Evolutionary conservation across 306 rosid species (phyloP), one percentile per base, ranked within the genome.

Genomic region (Vicia faba): DNA sequence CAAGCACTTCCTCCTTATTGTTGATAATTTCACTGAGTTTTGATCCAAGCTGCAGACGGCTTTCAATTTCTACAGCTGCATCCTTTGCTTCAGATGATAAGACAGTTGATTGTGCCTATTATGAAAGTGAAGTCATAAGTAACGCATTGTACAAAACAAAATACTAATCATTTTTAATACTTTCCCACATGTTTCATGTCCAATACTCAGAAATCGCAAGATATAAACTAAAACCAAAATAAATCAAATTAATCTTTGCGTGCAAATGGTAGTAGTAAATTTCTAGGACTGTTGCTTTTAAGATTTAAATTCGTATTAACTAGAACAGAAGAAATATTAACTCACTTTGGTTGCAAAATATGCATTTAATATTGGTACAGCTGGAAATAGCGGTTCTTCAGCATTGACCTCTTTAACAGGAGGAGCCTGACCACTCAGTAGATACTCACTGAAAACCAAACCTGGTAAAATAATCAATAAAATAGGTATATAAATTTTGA

Each of bases 401-500:
- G 83, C 86, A 64, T 92, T 92, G 79, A 92, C 98, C 53, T 84
- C 93, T 80, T 86, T 87, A 61, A 84, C 77, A 23, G 96, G 79
- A 83, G 98, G 96, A 15, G 87, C 93, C 74, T 87, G 91, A 64
- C 98, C 98, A 61, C 91, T 89, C 25, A 87, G 79, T 25, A 92
- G 91, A 83, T 87, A 92, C 71, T 92, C 98, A 33, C 98, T 87
- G 74, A 92, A 92, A 68, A 92, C 87, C 73, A 92, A 83, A 86
- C 96, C 96, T 92, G 91, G 72, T 53, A 26, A 78, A 80, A 48
- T 29, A 79, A 78, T 71, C 53, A 72, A 55, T 54, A 25, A 54
- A 46, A 36, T 38, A 68, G 29, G 59, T 10, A 25, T 39, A 26
- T 55, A 49, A 48, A 63, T 23, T 45, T 68, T 68, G 59, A 68